These are phyloP conservation scores for Naganishia liquefaciens DNA, from an alignment of 1,284 basidiomycete species.

Conservation along the genomic window DNA sequence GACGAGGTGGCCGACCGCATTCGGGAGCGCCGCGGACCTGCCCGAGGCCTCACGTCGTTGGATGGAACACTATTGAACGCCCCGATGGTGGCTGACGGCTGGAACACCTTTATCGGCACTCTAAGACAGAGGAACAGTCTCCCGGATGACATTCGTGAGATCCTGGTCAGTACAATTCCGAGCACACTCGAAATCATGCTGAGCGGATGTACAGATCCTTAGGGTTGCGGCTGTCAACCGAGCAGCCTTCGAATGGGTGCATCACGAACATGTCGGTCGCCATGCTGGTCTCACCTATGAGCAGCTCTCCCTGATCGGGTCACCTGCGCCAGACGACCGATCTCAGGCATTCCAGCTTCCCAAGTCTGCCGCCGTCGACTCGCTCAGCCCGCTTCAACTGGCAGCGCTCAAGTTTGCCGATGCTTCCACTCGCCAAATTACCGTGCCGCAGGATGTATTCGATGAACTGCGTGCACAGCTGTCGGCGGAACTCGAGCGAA, in stretches of 20 bases:
- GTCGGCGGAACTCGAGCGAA: slow-evolving; percentile 32
- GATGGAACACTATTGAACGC: slow-evolving; percentile 54
- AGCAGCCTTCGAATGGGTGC: slow-evolving; percentile 56
- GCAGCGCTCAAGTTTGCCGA: slow-evolving; percentile 54
- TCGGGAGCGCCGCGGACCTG: slow-evolving; percentile 48
- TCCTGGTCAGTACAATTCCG: slow-evolving; percentile 45
- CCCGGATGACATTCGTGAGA: slow-evolving; percentile 53
- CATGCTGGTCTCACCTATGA: slow-evolving; percentile 50
- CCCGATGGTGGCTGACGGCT: slow-evolving; percentile 44
- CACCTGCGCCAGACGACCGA: slow-evolving; percentile 37
- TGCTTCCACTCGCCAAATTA: slow-evolving; percentile 48
- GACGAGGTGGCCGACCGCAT: slow-evolving; percentile 53
- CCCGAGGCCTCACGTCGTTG: slow-evolving; percentile 53
- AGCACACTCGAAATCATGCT: background rate
- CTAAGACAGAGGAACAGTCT: slow-evolving; percentile 51
- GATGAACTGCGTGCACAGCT: slow-evolving; percentile 43
- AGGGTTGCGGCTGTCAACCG: slow-evolving; percentile 54
- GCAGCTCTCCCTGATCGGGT: slow-evolving; percentile 51
- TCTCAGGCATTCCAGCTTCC: slow-evolving; percentile 37
- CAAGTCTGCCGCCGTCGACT: slow-evolving; percentile 5
- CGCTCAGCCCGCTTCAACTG: slow-evolving; percentile 41
- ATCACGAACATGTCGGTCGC: slow-evolving; percentile 42
- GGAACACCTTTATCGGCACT: slow-evolving; percentile 55
- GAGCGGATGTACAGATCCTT: slow-evolving; percentile 44
- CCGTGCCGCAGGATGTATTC: slow-evolving; percentile 44